These are phyloP conservation scores for Suhomyces ambrosiae DNA, from an alignment of 1,139 yeast genomes.

Conservation along the genomic window DNA sequence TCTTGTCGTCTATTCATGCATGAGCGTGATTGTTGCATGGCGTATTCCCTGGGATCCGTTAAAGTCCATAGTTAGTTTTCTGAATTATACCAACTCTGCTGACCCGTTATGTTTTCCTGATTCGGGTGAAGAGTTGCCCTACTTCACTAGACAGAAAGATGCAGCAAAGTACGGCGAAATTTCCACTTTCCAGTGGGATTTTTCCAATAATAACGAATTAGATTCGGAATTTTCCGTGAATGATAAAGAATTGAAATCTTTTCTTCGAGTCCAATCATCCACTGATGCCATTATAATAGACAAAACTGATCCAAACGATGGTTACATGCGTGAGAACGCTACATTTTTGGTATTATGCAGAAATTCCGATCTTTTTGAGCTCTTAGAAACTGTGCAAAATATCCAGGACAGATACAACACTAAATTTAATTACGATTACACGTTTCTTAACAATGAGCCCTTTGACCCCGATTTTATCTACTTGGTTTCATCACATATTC, in stretches of 20 bases:
- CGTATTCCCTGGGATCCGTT: neutral
- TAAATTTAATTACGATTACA: slow-evolving; percentile 34
- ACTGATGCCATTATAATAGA: slow-evolving; percentile 7
- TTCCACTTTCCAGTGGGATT: neutral
- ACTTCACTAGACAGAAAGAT: neutral
- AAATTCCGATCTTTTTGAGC: slow-evolving; percentile 17
- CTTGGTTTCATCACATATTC: slow-evolving; percentile 24
- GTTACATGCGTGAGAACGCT: slow-evolving; percentile 12
- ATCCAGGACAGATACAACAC: slow-evolving; percentile 23
- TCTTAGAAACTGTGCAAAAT: slow-evolving; percentile 21
- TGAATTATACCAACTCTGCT: neutral
- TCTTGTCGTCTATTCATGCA: neutral
- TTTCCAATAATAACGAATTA: neutral
- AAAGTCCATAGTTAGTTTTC: neutral
- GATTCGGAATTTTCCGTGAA: slow-evolving; percentile 2
- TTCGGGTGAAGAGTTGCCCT: neutral
- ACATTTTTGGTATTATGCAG: slow-evolving; percentile 19
- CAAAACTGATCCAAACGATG: slow-evolving; percentile 8
- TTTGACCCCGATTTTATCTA: slow-evolving; percentile 30
- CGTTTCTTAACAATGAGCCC: slow-evolving; percentile 37
- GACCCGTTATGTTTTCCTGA: neutral
- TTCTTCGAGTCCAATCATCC: slow-evolving; percentile 3
- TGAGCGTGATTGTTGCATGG: neutral
- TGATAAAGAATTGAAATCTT: slow-evolving; percentile 1
- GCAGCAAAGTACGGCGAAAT: neutral